phyloP scores from a whole-genome alignment of 2,329 filamentous ascomycete species.

The Erysiphe neolycopersici region DNA sequence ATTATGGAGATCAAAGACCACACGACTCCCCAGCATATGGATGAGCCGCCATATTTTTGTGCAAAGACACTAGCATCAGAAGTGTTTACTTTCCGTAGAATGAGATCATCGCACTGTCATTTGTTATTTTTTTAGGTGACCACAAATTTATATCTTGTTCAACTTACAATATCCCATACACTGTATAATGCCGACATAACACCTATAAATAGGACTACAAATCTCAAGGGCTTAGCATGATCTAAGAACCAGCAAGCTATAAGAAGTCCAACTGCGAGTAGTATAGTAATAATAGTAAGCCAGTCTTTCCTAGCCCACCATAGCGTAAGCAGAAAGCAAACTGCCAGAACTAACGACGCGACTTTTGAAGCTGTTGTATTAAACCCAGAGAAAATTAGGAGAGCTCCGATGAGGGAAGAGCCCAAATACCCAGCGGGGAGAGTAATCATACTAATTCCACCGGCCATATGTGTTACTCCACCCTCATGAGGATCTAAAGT shows the following conservation, averaged over 20 bases:
- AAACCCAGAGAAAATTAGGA: constrained; percentile 58
- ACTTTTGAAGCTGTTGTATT: constrained; percentile 59
- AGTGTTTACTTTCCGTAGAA: constrained; percentile 53
- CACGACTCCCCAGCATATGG: constrained; percentile 55
- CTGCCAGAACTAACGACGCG: constrained; percentile 45
- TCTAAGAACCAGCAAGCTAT: constrained; percentile 58
- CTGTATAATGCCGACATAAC: constrained; percentile 62
- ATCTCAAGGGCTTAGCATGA: constrained; percentile 46
- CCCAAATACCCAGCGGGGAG: constrained; percentile 57
- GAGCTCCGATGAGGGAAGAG: constrained; percentile 47
- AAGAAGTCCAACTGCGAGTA: constrained; percentile 42
- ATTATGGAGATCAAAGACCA: constrained; percentile 47
- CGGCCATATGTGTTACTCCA: constrained; percentile 52
- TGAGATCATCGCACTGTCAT: constrained; percentile 44
- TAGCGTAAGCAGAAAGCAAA: constrained; percentile 50
- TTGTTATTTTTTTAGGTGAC: not conserved
- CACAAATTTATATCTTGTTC: not conserved
- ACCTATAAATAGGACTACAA: constrained; percentile 55
- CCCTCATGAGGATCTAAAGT: constrained; percentile 50
- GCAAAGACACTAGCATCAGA: constrained; percentile 61
- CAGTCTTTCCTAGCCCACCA: constrained; percentile 64
- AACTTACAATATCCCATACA: constrained; percentile 49
- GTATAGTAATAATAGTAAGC: constrained; percentile 45
- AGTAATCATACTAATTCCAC: constrained; percentile 42
- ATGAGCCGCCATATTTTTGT: constrained; percentile 50